phyloP scores from a whole-genome alignment of 139 green algal genomes.

The Ettlia oleoabundans region DNA sequence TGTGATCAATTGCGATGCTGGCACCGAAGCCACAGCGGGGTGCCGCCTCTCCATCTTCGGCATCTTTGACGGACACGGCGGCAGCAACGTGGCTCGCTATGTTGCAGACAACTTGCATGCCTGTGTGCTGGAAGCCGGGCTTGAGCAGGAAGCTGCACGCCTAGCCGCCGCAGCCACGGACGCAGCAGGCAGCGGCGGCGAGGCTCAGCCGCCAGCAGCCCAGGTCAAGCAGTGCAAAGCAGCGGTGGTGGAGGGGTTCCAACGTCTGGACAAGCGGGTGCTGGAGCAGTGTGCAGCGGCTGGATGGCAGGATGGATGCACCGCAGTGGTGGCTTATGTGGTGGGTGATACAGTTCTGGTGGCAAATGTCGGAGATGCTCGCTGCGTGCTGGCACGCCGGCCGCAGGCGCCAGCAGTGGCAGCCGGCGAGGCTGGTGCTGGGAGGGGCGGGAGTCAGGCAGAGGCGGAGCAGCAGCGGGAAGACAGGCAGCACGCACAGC shows the following conservation, averaged over 20 bases:
- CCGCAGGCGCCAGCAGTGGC: background rate
- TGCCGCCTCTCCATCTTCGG: constrained; percentile 51
- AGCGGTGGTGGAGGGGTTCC: constrained; percentile 28
- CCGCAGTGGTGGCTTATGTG: constrained; percentile 69
- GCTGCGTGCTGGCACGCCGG: constrained; percentile 59
- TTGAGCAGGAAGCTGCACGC: constrained; percentile 23
- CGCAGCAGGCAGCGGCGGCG: constrained; percentile 4
- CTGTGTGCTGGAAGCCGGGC: constrained; percentile 43
- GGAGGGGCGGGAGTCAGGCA: background rate
- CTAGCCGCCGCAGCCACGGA: background rate
- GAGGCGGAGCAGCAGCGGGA: background rate
- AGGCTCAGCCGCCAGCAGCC: constrained; percentile 2
- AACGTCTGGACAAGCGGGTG: constrained; percentile 38
- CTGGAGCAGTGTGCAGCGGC: constrained; percentile 47
- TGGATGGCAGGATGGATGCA: constrained; percentile 66
- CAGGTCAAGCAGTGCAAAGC: constrained; percentile 33
- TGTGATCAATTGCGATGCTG: constrained; percentile 1
- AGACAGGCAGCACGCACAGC: no score
- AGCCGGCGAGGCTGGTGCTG: background rate
- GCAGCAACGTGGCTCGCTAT: constrained; percentile 43
- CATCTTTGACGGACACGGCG: constrained; percentile 66
- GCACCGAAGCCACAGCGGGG: no score
- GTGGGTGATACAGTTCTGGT: constrained; percentile 63
- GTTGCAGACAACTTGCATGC: constrained; percentile 44
- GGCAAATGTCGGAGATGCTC: constrained; percentile 74